Evolutionary conservation across 2,329 filamentous ascomycete species (phyloP), one percentile per base, ranked within the genome.

Genomic region (Beauveria caledonica): DNA sequence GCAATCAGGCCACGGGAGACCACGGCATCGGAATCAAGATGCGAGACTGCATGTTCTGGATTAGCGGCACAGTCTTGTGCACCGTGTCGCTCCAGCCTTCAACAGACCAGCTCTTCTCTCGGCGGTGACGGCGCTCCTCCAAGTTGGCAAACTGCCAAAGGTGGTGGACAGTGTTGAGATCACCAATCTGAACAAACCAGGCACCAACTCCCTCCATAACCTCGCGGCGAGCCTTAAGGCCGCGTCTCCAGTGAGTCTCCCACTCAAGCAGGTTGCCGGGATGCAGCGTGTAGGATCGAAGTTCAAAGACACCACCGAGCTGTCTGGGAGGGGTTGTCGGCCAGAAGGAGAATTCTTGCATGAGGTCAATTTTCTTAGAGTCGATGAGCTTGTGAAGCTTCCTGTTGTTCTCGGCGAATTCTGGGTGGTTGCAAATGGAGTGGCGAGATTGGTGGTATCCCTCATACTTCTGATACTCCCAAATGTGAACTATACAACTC

Each of bases 341-440:
- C 94, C 94, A 99, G 82, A 99, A 99, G 40, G 92, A 96, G 77
- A 99, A 99, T 75, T 99, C 94, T 74, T 99, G 94, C 94, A 99
- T 99, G 56, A 99, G 82, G 0, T 92, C 97, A 5, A 88, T 89
- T 66, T 87, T 86, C 79, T 96, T 97, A 64, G 85, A 85, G 62
- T 81, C 86, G 71, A 99, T 93, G 63, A 97, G 79, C n/a, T 78
- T 81, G 75, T 92, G 92, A 57, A 99, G 86, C 76, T 93, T 89
- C 64, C 78, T 78, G 72, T 96, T 90, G 71, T 97, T 97, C 10
- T 84, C 87, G 66, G 86, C 77, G 73, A 91, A 97, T 19, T 92
- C 91, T 64, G 90, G 89, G 69, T 96, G 90, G 67, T 82, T 78
- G 63, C 90, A 86, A 66, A 97, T 96, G 67, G 83, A 85, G 78